Evolutionary conservation across 2,329 filamentous ascomycete genomes (phyloP).

Genomic region (Sporothrix variecibatus): DNA sequence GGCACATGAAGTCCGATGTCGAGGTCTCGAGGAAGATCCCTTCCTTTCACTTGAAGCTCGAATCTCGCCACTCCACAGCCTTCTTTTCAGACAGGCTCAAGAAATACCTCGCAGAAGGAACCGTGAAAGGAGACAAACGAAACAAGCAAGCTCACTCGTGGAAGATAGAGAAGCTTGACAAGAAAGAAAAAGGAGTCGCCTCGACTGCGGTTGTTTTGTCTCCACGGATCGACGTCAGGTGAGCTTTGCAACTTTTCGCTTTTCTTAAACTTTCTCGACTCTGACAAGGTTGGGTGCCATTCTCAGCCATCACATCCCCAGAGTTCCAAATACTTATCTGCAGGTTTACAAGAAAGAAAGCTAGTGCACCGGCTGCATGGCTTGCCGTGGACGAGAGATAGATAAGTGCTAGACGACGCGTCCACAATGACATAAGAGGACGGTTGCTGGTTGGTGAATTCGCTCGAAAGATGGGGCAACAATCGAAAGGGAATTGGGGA

Average conservation of each 20-base stretch:
- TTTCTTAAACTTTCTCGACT: neutral
- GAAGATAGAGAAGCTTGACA: neutral
- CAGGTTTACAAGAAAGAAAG: neutral
- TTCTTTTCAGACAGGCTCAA: neutral
- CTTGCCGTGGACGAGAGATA: neutral
- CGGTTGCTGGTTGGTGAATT: neutral
- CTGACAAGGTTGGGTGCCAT: neutral
- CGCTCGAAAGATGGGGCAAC: neutral
- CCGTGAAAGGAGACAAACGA: neutral
- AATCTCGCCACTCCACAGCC: neutral
- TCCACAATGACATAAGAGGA: neutral
- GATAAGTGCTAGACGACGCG: neutral
- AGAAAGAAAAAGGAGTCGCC: neutral
- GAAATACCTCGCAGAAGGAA: neutral
- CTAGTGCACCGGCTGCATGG: slow-evolving; percentile 5
- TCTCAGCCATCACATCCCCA: neutral
- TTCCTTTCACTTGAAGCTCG: neutral
- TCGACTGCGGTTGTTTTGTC: neutral
- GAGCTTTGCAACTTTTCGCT: neutral
- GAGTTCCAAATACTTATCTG: slow-evolving; percentile 9
- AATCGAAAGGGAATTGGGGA: neutral
- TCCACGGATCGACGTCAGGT: slow-evolving; percentile 12
- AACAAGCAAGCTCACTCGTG: neutral
- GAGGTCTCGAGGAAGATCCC: neutral
- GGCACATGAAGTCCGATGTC: neutral